Base-by-base conservation (phyloP, 306 rosid genomes). In the Vachellia collinsii region DNA sequence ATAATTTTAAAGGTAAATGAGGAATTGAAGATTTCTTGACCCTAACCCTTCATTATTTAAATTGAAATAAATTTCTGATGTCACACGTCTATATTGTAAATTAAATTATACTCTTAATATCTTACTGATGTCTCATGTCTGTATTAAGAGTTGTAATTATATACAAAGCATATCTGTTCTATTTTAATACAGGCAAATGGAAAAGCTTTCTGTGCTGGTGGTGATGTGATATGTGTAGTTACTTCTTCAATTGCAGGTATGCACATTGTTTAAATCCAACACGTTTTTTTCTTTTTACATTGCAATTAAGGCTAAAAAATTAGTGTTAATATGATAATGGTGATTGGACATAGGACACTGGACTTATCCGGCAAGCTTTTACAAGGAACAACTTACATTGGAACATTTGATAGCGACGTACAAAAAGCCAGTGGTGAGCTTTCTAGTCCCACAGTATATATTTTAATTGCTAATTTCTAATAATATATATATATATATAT, bases 341-440 rank as follows among this genome's bases (percentile, higher is more conserved):
- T 29, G 34, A 59, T 43, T 70, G 34, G 44, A 70, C 20, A 8
- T 54, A 83, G 86, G 86, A 74, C 86, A 79, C 34, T 83, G 86
- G 86, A 79, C 80, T 19, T 83, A 79, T 47, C 16, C 69, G 11
- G 56, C 46, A 38, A 67, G 44, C 11, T 84, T 38, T 75, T 84
- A 61, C 74, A 75, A 44, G 81, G 69, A 75, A 41, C 44, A 8
- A 0, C 83, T 84, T n/a, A 75, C 5, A 29, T 4, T 79, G 6
- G 54, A 69, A 41, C 44, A 79, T 70, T 69, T 79, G 39, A 41
- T 79, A 12, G 83, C 81, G 1, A 75, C 87, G 29, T 79, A 75
- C 72, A 84, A 61, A 75, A 84, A 84, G 70, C 87, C 87, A n/a
- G 5, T 29, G 62, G 87, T 62, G 34, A 78, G 76, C 74, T 12